Conservation (phyloP, 345 rosid genomes). For the Camelina sativa region DNA sequence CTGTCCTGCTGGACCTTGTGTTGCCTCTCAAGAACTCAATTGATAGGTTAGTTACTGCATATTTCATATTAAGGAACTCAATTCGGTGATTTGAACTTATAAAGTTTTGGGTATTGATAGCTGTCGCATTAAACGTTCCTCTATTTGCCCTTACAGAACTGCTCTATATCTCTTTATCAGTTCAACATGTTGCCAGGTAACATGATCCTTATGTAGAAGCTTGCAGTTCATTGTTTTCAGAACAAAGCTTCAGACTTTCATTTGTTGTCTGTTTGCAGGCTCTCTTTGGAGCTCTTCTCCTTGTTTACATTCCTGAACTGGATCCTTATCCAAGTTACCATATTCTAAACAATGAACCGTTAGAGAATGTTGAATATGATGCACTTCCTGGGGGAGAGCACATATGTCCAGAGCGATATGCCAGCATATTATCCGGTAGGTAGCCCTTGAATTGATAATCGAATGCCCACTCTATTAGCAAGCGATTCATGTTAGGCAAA, state of each 20-base stretch:
- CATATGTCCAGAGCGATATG: conserved; percentile 81
- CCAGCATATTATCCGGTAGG: conserved; percentile 80
- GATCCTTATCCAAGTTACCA: conserved; percentile 74
- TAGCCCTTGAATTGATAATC: conserved; percentile 37
- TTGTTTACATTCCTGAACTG: conserved; percentile 70
- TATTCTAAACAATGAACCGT: conserved; percentile 50
- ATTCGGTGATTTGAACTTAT: neutral
- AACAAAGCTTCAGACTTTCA: conserved; percentile 10
- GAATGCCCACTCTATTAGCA: neutral
- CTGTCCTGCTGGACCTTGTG: conserved; percentile 76
- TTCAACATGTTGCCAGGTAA: conserved; percentile 72
- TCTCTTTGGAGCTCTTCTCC: conserved; percentile 75
- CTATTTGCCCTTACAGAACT: conserved; percentile 52
- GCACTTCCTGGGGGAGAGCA: conserved; percentile 75
- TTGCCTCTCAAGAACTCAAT: conserved; percentile 57
- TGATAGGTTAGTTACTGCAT: conserved; percentile 51
- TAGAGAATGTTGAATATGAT: conserved; percentile 67
- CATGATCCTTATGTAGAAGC: neutral
- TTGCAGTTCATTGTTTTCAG: conserved; percentile 15
- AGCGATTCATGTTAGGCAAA: neutral
- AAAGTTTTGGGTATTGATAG: neutral
- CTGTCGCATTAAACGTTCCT: neutral
- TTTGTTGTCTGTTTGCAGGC: conserved; percentile 50
- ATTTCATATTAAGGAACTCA: conserved; percentile 15
- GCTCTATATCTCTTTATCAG: conserved; percentile 62